A percentile compares a stretch with the other conserved stretches of the same genome.
Evolutionary conservation across 2,329 filamentous ascomycete genomes (phyloP).

Genomic region (Talaromyces funiculosus): DNA sequence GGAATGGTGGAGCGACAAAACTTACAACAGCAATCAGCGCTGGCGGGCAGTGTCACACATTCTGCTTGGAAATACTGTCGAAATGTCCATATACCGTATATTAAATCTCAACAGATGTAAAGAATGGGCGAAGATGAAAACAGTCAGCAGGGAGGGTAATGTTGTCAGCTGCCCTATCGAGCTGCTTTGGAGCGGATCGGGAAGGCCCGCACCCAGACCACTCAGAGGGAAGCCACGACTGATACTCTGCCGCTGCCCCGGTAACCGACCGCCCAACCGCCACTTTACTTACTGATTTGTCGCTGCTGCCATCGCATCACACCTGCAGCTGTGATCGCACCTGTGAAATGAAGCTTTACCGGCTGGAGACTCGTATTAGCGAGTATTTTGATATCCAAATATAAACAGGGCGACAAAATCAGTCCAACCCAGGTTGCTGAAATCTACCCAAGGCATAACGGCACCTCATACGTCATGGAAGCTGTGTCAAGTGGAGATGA

Average conservation of each 20-base stretch:
- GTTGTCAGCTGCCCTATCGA: not conserved
- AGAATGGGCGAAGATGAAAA: not conserved
- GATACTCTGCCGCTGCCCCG: constrained; percentile 15
- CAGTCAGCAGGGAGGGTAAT: not conserved
- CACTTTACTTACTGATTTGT: not conserved
- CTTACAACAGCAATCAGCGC: not conserved
- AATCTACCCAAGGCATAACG: not conserved
- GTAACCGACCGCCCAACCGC: constrained; percentile 10
- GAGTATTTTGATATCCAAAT: too few species aligned
- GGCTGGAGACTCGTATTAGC: too few species aligned
- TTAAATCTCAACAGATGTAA: not conserved
- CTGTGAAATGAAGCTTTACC: too few species aligned
- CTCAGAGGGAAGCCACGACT: not conserved
- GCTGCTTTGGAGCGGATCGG: not conserved
- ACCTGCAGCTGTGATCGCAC: too few species aligned
- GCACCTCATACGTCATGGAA: not conserved
- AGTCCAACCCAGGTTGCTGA: not conserved
- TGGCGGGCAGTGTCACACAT: constrained; percentile 1
- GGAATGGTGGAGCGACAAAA: not conserved
- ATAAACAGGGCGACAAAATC: not conserved
- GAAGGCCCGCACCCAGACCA: constrained; percentile 7
- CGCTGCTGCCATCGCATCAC: not conserved
- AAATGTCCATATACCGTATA: not conserved
- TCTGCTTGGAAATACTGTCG: not conserved
- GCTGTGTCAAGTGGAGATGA: not conserved